These are phyloP conservation scores for Aspergillus sclerotialis DNA, from an alignment of 2,329 filamentous ascomycete genomes.

Conservation along the genomic window DNA sequence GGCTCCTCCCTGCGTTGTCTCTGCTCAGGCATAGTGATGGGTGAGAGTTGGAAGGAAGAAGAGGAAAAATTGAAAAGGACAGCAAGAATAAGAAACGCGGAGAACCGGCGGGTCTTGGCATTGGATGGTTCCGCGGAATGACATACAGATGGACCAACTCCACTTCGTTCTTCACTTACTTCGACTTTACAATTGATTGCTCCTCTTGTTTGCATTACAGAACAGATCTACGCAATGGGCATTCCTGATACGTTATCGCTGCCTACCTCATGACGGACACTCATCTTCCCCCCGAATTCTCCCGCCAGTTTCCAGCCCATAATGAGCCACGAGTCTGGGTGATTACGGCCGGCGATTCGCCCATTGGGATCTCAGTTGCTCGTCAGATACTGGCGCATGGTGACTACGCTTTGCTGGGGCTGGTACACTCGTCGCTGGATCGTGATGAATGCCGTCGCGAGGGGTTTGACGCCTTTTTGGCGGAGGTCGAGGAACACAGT, in stretches of 20 bases:
- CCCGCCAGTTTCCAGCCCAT: slow-evolving; percentile 52
- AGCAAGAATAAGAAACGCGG: slow-evolving; percentile 4
- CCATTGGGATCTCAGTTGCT: slow-evolving; percentile 74
- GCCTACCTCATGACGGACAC: slow-evolving; percentile 30
- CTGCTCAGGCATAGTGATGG: slow-evolving; percentile 33
- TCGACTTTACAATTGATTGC: too few relatives aligned
- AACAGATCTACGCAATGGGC: slow-evolving; percentile 19
- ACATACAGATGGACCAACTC: slow-evolving; percentile 1
- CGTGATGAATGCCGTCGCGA: slow-evolving; percentile 63
- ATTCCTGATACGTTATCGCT: slow-evolving; percentile 15
- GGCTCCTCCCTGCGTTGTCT: slow-evolving; percentile 28
- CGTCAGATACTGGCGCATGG: slow-evolving; percentile 80
- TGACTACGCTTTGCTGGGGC: slow-evolving; percentile 79
- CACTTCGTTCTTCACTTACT: too few relatives aligned
- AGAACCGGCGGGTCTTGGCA: slow-evolving; percentile 3
- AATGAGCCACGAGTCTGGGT: slow-evolving; percentile 81
- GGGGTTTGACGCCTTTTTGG: slow-evolving; percentile 73
- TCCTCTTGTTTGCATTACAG: too few relatives aligned
- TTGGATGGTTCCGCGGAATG: background rate
- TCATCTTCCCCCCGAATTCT: slow-evolving; percentile 23
- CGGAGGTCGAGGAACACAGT: slow-evolving; percentile 51
- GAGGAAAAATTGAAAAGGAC: slow-evolving; percentile 8
- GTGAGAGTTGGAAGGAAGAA: slow-evolving; percentile 6
- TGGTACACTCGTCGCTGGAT: slow-evolving; percentile 72
- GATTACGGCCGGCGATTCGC: slow-evolving; percentile 77